Conservation (phyloP, 2,329 filamentous ascomycete genomes). For the Monosporascus sp. region DNA sequence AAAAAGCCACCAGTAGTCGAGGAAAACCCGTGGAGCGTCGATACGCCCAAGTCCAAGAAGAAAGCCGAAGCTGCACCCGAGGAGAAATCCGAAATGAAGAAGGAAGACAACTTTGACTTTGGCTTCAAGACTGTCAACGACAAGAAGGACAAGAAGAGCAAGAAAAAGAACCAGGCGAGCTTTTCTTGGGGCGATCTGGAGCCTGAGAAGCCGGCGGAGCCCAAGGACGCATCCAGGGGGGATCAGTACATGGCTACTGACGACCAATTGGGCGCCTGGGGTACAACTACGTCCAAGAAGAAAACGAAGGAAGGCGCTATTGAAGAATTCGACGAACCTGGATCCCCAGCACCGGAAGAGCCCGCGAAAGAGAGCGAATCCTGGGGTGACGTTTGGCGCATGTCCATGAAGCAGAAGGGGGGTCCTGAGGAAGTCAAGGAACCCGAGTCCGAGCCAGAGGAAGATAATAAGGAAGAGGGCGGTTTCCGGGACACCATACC, state of each 20-base stretch:
- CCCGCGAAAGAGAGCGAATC: conserved; percentile 6
- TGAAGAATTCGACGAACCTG: conserved; percentile 13
- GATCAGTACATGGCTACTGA: conserved; percentile 22
- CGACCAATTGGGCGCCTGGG: conserved; percentile 29
- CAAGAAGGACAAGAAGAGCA: conserved; percentile 21
- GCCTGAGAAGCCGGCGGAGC: conserved; percentile 23
- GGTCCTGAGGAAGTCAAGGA: conserved; percentile 14
- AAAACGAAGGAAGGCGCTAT: conserved; percentile 27
- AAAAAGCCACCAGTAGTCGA: conserved; percentile 36
- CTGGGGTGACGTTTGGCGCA: conserved; percentile 14
- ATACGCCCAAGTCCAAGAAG: conserved; percentile 47
- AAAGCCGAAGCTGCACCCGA: conserved; percentile 38
- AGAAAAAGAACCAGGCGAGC: conserved; percentile 37
- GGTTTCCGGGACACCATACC: not conserved
- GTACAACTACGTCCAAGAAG: conserved; percentile 36
- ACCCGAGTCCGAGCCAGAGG: conserved; percentile 7
- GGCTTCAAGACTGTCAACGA: conserved; percentile 12
- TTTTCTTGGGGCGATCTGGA: conserved; percentile 30
- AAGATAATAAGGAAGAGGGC: conserved; percentile 10
- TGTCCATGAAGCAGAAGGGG: conserved; percentile 23
- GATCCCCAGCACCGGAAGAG: conserved; percentile 6
- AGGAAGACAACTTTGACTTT: conserved; percentile 23
- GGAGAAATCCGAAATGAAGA: conserved; percentile 24
- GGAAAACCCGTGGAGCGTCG: conserved; percentile 45
- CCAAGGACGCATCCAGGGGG: conserved; percentile 21